phyloP scores from a whole-genome alignment of 805 yeast species.

The Metschnikowia continentalis region DNA sequence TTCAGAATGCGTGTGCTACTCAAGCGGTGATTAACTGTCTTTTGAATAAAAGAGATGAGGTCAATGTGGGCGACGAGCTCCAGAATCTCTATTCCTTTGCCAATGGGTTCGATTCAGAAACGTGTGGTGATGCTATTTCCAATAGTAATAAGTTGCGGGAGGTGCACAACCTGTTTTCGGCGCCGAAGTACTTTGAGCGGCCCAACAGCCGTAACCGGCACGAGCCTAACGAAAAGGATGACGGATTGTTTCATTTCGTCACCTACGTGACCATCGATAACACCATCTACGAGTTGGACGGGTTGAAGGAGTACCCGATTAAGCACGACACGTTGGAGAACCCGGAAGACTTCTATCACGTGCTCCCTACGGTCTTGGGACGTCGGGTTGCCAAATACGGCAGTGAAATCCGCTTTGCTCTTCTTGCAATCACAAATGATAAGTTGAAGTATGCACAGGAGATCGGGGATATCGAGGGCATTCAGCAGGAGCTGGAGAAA shows the following conservation, averaged over 20 bases:
- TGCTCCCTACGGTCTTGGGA: slow-evolving; percentile 42
- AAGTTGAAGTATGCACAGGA: slow-evolving; percentile 35
- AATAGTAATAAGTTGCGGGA: slow-evolving; percentile 53
- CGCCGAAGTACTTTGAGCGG: slow-evolving; percentile 46
- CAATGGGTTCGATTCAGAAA: slow-evolving; percentile 48
- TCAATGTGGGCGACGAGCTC: slow-evolving; percentile 49
- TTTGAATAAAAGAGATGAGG: slow-evolving; percentile 35
- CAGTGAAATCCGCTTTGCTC: slow-evolving; percentile 53
- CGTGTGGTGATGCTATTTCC: slow-evolving; percentile 58
- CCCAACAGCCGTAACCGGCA: slow-evolving; percentile 35
- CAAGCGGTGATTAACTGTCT: slow-evolving; percentile 61
- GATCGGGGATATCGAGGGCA: slow-evolving; percentile 37
- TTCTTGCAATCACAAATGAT: slow-evolving; percentile 51
- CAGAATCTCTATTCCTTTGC: slow-evolving; percentile 47
- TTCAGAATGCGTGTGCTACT: slow-evolving; percentile 72
- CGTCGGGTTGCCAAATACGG: slow-evolving; percentile 44
- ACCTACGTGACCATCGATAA: slow-evolving; percentile 48
- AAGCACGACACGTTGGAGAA: slow-evolving; percentile 40
- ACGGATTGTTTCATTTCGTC: slow-evolving; percentile 57
- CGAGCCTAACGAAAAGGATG: slow-evolving; percentile 35
- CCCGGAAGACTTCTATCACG: slow-evolving; percentile 39
- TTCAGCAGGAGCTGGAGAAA: slow-evolving; percentile 41
- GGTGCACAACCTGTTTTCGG: slow-evolving; percentile 58
- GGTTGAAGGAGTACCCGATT: slow-evolving; percentile 53
- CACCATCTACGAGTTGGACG: slow-evolving; percentile 57